phyloP scores from a whole-genome alignment of 108 stramenopile genomes.

The Pseudonitzschia multistriata region DNA sequence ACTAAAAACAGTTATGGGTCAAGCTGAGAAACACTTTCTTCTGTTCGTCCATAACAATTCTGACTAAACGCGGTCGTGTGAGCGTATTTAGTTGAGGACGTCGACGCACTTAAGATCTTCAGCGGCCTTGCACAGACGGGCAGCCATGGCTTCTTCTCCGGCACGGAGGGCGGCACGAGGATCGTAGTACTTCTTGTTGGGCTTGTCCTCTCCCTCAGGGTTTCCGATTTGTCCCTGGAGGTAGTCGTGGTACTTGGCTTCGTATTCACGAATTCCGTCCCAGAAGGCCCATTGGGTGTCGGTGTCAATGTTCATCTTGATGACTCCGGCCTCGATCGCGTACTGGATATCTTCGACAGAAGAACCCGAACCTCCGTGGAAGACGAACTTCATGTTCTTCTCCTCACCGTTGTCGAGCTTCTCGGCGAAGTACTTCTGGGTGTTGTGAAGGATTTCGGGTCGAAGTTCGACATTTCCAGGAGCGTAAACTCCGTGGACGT shows the following conservation, averaged over 20 bases:
- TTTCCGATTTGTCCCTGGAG: constrained; percentile 96
- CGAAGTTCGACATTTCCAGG: constrained; percentile 95
- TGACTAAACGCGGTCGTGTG: background rate
- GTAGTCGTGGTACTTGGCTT: constrained; percentile 91
- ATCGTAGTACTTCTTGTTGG: constrained; percentile 99
- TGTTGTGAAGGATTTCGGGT: constrained; percentile 90
- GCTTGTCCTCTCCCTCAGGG: constrained; percentile 93
- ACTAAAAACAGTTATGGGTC: background rate
- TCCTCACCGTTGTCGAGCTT: constrained; percentile 87
- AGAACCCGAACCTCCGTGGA: constrained; percentile 97
- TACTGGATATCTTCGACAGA: constrained; percentile 88
- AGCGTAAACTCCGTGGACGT: constrained; percentile 96
- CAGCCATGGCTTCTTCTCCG: constrained; percentile 92
- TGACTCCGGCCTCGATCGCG: constrained; percentile 89
- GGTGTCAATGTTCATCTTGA: constrained; percentile 99
- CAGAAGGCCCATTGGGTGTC: constrained; percentile 97
- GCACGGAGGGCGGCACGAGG: constrained; percentile 83
- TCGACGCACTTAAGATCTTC: constrained; percentile 91
- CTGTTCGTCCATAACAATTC: background rate
- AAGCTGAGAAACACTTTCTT: constrained; percentile 8
- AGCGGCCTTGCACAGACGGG: constrained; percentile 83
- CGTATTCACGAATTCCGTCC: constrained; percentile 88
- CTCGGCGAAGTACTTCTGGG: constrained; percentile 89
- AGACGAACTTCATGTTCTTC: constrained; percentile 94
- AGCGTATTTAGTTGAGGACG: constrained; percentile 73